These are phyloP conservation scores for Puccinia brachypodii DNA, from an alignment of 1,284 basidiomycete genomes.

Conservation along the genomic window DNA sequence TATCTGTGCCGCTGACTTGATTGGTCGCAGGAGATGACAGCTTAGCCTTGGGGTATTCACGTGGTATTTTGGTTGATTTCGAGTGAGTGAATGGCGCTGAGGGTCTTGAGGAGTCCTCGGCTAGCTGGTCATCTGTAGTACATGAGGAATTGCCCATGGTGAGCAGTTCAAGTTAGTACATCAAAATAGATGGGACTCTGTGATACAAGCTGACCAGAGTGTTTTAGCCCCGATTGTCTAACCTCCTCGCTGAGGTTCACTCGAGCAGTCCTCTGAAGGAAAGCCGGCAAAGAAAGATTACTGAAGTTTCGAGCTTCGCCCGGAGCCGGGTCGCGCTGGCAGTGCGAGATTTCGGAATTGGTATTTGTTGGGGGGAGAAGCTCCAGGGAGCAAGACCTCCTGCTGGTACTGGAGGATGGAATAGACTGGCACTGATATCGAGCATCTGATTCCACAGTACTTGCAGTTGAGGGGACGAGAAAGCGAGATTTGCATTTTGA, in stretches of 20 bases:
- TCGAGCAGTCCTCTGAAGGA: background rate
- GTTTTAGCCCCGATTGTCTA: background rate
- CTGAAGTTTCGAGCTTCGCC: background rate
- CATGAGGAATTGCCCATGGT: background rate
- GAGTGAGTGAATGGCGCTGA: background rate
- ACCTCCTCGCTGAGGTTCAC: background rate
- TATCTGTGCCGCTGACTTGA: background rate
- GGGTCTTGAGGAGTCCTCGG: background rate
- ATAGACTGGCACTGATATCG: background rate
- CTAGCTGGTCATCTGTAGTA: background rate
- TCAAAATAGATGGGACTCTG: background rate
- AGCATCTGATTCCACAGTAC: background rate
- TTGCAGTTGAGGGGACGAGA: background rate
- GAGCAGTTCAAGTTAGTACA: background rate
- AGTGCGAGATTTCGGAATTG: background rate
- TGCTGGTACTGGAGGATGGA: background rate
- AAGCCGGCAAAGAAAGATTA: background rate
- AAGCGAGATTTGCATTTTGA: background rate
- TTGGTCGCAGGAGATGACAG: background rate
- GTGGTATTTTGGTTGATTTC: background rate
- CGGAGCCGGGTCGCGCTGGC: background rate
- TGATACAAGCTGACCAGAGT: background rate
- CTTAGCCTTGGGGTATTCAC: background rate
- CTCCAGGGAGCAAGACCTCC: background rate
- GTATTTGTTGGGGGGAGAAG: background rate